Evolutionary conservation across 352 stramenopile species (phyloP), one percentile per base, ranked within the genome.

Genomic region (Phytophthora fragariae): DNA sequence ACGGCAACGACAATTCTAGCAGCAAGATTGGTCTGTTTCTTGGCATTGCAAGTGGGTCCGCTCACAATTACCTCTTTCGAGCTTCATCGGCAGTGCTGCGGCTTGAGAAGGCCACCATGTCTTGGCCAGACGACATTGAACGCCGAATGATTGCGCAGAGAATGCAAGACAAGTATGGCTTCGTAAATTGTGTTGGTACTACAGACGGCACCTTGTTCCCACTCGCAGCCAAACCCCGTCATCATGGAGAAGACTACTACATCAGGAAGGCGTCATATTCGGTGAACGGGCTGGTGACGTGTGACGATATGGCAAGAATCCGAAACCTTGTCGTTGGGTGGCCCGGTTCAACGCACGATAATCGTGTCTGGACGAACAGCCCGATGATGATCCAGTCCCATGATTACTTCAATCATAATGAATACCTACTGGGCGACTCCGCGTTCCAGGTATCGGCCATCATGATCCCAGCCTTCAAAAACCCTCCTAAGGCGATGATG

Each of bases 301-400:
- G 72, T 50, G 69, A 77, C 31, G 37, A 80, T 53, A 19, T 68
- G 1, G 62, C 55, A 27, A 37, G 69, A 55, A 53, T 80, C 8
- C 63, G 68, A 1, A 67, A 71, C 12, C 31, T 80, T 46, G 64
- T 76, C 12, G 55, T 66, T 6, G 73, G 68, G 9, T 77, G 73
- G 64, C 68, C 64, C 1, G 69, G 62, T 9, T 73, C 67, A 27
- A 58, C 56, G 14, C 72, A 79, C 46, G 72, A 79, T 47, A 73
- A 79, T 27, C 66, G 62, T 46, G 67, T 79, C 3, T 79, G 72
- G 72, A 57, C 27, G 12, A 79, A 79, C 57, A 70, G 72, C n/a
- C 67, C 56, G 3, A 37, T 76, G 52, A 8, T 57, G 4, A 1
- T 52, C 17, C n/a, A 31, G 1, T 27, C 35, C 15, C 0, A n/a